These are phyloP conservation scores for Betula pendula DNA, from an alignment of 306 rosid species.

Conservation along the genomic window DNA sequence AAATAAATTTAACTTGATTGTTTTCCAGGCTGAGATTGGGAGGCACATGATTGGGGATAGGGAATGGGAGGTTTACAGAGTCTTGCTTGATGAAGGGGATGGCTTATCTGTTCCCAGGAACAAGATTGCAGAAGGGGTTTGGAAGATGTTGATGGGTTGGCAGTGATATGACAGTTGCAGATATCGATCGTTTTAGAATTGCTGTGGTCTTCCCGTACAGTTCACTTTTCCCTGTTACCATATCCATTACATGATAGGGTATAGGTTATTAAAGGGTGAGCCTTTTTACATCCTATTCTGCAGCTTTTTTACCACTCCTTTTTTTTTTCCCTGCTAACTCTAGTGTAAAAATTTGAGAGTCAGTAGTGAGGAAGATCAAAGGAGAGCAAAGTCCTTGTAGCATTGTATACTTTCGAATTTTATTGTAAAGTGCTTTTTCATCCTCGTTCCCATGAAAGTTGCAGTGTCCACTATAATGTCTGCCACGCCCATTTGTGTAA, in stretches of 20 bases:
- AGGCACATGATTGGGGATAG: constrained; percentile 71
- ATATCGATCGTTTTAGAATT: constrained; percentile 10
- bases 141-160: constrained; percentile 99
- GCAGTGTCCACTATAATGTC: background rate
- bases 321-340: constrained; percentile 24
- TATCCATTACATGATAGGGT: constrained; percentile 27
- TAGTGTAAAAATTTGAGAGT: constrained; percentile 36
- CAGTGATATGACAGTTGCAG: constrained; percentile 43
- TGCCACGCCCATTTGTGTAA: background rate
- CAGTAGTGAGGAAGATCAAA: constrained; percentile 26
- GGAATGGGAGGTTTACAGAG: constrained; percentile 91
- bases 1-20: constrained; percentile 8
- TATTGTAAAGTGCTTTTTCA: constrained; percentile 30
- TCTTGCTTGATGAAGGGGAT: constrained; percentile 88
- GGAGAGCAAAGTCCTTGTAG: constrained; percentile 12
- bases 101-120: constrained; percentile 50
- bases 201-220: constrained; percentile 38
- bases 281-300: constrained; percentile 27
- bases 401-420: constrained; percentile 18
- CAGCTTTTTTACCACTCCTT: background rate
- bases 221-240: constrained; percentile 21
- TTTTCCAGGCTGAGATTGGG: constrained; percentile 75
- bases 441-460: background rate
- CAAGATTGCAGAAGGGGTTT: constrained; percentile 69
- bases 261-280: constrained; percentile 8